These are phyloP conservation scores for Yamadazyma phyllophila DNA, from an alignment of 805 yeast genomes.

Conservation along the genomic window DNA sequence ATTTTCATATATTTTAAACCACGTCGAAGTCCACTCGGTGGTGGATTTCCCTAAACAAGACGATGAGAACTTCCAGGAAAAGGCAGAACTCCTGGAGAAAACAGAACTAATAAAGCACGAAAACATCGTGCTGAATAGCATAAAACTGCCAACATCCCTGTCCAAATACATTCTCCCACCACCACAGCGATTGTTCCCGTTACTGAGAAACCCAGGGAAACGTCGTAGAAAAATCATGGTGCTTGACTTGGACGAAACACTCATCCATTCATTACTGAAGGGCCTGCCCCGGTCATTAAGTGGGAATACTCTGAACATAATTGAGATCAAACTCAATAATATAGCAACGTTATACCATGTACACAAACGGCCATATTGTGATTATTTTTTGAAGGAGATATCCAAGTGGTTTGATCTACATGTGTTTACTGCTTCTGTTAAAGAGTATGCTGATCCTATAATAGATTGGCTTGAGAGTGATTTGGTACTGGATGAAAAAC, in stretches of 20 bases:
- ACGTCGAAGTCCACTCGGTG: slow-evolving; percentile 9
- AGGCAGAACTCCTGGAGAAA: slow-evolving; percentile 22
- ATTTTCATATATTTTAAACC: slow-evolving; percentile 28
- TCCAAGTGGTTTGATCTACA: slow-evolving; percentile 85
- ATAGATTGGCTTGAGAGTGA: slow-evolving; percentile 86
- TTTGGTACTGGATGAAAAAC: slow-evolving; percentile 20
- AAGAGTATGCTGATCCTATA: slow-evolving; percentile 96
- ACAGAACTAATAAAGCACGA: slow-evolving; percentile 40
- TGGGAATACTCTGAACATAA: slow-evolving; percentile 49
- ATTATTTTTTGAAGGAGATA: slow-evolving; percentile 73
- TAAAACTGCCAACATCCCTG: slow-evolving; percentile 41
- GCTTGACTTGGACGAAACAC: slow-evolving; percentile 89
- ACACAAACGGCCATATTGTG: slow-evolving; percentile 89
- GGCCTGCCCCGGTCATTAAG: slow-evolving; percentile 47
- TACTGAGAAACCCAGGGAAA: slow-evolving; percentile 37
- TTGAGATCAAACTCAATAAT: slow-evolving; percentile 71
- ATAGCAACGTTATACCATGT: slow-evolving; percentile 84
- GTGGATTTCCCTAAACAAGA: background rate
- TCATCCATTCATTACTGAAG: slow-evolving; percentile 85
- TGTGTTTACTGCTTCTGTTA: slow-evolving; percentile 91
- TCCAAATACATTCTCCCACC: slow-evolving; percentile 46
- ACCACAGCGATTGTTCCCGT: slow-evolving; percentile 43
- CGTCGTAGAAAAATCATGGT: slow-evolving; percentile 61
- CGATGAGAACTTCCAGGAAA: background rate
- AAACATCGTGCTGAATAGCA: slow-evolving; percentile 36